Evolutionary conservation across 2,329 filamentous ascomycete species (phyloP).

Genomic region (Cladosporium sp.): DNA sequence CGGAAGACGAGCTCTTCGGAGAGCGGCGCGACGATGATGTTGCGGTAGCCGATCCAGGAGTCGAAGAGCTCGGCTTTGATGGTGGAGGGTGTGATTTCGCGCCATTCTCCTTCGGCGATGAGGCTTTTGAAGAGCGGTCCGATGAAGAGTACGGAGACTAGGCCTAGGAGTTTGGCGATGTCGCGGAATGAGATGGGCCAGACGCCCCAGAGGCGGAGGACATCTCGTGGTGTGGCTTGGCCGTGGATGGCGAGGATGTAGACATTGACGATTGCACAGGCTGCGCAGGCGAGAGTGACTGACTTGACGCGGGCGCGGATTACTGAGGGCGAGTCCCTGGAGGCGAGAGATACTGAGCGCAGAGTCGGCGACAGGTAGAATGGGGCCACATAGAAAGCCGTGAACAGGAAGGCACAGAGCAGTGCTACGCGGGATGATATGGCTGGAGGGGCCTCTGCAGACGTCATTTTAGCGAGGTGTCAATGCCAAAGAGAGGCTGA

Average conservation of each 20-base stretch:
- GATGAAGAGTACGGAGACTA: constrained; percentile 77
- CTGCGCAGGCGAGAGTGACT: constrained; percentile 72
- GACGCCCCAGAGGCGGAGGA: constrained; percentile 72
- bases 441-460: constrained; percentile 30
- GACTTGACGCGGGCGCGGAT: constrained; percentile 83
- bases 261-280: constrained; percentile 67
- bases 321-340: constrained; percentile 83
- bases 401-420: constrained; percentile 63
- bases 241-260: constrained; percentile 61
- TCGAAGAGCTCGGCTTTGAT: constrained; percentile 61
- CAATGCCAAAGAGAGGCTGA: not conserved
- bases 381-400: constrained; percentile 84
- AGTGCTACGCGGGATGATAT: constrained; percentile 32
- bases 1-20: constrained; percentile 96
- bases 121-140: constrained; percentile 82
- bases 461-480: constrained; percentile 13
- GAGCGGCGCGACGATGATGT: constrained; percentile 78
- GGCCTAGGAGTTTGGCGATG: constrained; percentile 57
- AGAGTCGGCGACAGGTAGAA: constrained; percentile 83
- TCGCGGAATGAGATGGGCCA: constrained; percentile 74
- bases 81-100: constrained; percentile 50
- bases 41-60: constrained; percentile 82
- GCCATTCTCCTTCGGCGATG: constrained; percentile 70
- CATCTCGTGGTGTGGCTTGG: constrained; percentile 52
- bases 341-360: constrained; percentile 74